Percentiles rank a stretch among this genome's conserved stretches.
Evolutionary conservation across 1,139 yeast genomes (phyloP).

Genomic region (Nakaseomyces nivariensis): DNA sequence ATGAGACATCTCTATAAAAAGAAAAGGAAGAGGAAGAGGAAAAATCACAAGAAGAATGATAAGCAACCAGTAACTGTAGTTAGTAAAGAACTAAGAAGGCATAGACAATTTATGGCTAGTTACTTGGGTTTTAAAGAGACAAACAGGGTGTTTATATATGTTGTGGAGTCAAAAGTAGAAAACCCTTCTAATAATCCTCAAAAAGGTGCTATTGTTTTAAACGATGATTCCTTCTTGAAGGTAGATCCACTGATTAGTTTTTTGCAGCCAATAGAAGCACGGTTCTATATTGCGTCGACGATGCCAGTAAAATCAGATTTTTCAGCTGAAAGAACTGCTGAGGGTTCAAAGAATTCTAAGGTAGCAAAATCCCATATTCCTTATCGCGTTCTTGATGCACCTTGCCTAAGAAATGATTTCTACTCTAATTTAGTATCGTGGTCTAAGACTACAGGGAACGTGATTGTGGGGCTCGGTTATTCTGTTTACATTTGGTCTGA

Average conservation of each 20-base stretch:
- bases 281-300: constrained; percentile 11
- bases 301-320: neutral
- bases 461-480: constrained; percentile 62
- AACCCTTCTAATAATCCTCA: neutral
- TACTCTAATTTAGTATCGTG: constrained; percentile 72
- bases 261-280: constrained; percentile 17
- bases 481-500: constrained; percentile 62
- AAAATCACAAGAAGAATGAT: neutral
- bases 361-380: constrained; percentile 32
- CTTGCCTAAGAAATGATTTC: constrained; percentile 67
- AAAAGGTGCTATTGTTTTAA: too few species aligned
- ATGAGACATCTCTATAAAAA: constrained; percentile 10
- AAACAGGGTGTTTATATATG: constrained; percentile 16
- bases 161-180: neutral
- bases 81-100: constrained; percentile 14
- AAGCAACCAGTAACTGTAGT: neutral
- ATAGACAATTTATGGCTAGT: constrained; percentile 36
- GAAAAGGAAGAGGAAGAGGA: constrained; percentile 8
- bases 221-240: neutral
- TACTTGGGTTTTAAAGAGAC: constrained; percentile 37
- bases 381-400: constrained; percentile 57
- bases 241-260: constrained; percentile 16
- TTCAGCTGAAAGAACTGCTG: neutral
- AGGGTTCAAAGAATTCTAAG: constrained; percentile 11
- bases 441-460: constrained; percentile 43